Base-by-base conservation (phyloP, 2,329 filamentous ascomycete species). In the Immersiporthe knoxdaviesiana region DNA sequence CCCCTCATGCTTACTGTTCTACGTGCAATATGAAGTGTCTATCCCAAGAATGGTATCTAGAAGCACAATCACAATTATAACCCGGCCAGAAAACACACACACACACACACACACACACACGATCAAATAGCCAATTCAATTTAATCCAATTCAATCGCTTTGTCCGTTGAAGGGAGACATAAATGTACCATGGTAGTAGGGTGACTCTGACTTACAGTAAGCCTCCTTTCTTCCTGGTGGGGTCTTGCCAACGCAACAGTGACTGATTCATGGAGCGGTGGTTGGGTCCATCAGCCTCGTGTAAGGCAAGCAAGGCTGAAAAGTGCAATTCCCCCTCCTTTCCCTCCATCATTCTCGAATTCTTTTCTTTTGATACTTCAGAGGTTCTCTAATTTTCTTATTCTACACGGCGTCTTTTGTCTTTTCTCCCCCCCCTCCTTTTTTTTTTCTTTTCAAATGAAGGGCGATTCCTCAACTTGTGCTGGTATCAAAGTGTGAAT, bases 241-340 rank as follows among this genome's bases (percentile, higher is more conserved):
- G 18, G 44, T n/a, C 7, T 6, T 16, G 44, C 44, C 44, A 47
- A 21, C 44, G 8, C 44, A 47, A 8, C 18, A n/a, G 1, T 47
- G 44, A 47, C 44, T n/a, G 44, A 10, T 47, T 47, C 21, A n/a
- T 47, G 44, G 18, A 39, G 5, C 2, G 37, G 2, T 39, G 7
- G 5, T 12, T 7, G 24, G 44, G 44, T 18, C n/a, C 14, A 35
- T 35, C 63, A 56, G 63, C 63, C 63, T 65, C 50, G 63, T 65
- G n/a, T 58, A 65, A 65, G 11, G n/a, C 11, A 47, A 10, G 27
- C 63, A 24, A 65, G 63, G 63, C 63, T 65, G 50, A 65, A 18
- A 35, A 47, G 32, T 30, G 12, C 10, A n/a, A 16, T 27, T 27
- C 18, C 8, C n/a, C 37, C 10, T 16, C 41, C 16, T 4, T 18